Percentiles rank a stretch among this genome's conserved stretches.
Evolutionary conservation across 352 stramenopile species (phyloP).

Genomic region (Phytopythium oedochilum): DNA sequence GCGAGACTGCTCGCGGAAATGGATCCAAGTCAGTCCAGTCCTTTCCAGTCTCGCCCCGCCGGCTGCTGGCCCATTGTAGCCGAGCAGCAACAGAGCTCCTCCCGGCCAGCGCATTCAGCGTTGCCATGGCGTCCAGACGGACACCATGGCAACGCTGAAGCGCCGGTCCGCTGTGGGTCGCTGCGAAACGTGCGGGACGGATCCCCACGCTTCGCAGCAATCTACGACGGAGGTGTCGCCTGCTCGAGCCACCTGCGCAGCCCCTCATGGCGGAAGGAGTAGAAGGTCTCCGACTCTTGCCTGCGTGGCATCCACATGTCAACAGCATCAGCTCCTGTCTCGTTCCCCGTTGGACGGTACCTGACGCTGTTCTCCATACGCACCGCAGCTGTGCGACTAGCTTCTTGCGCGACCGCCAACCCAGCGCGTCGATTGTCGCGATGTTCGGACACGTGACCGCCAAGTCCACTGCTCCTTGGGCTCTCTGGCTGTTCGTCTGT

Average conservation of each 20-base stretch:
- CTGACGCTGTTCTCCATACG: background rate
- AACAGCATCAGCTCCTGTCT: no score
- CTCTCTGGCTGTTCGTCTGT: no score
- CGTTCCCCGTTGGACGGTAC: no score
- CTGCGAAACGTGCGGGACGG: background rate
- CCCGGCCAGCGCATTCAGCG: background rate
- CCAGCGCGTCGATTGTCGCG: background rate
- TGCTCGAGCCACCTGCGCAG: background rate
- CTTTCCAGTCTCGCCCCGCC: no score
- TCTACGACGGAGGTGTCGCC: background rate
- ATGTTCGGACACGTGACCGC: background rate
- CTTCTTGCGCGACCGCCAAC: background rate
- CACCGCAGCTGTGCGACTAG: background rate
- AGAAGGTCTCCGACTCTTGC: background rate
- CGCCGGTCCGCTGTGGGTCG: background rate
- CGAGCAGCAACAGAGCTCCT: no score
- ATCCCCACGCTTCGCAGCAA: background rate
- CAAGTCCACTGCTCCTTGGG: background rate
- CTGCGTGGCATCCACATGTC: background rate
- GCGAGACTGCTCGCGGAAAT: no score
- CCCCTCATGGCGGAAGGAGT: background rate
- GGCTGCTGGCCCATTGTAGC: no score
- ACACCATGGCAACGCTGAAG: background rate
- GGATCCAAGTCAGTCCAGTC: no score
- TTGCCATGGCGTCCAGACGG: background rate